These are phyloP conservation scores for Leucoagaricus sp. DNA, from an alignment of 1,284 basidiomycete genomes.

Conservation along the genomic window DNA sequence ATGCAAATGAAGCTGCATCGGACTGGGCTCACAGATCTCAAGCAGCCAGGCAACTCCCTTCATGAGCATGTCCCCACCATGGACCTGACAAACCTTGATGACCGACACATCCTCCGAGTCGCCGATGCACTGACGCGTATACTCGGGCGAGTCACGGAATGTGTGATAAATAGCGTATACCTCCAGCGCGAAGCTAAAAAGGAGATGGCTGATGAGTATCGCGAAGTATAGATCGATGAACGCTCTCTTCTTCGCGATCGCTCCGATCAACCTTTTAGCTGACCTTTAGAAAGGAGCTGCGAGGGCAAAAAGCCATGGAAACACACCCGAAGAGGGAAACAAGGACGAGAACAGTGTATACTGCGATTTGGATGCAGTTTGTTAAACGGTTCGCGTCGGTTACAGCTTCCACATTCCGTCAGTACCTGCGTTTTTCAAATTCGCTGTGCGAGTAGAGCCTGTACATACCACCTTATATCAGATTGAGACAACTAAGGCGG, in stretches of 20 bases:
- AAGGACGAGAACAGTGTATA: constrained; percentile 41
- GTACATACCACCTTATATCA: constrained; percentile 28
- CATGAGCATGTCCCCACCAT: constrained; percentile 37
- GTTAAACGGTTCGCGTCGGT: constrained; percentile 38
- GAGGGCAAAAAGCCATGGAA: not conserved
- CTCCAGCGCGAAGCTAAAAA: constrained; percentile 43
- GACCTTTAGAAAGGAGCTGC: constrained; percentile 5
- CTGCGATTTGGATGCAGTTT: constrained; percentile 37
- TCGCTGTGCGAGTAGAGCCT: not conserved
- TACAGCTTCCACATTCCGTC: constrained; percentile 5
- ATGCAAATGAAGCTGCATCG: not conserved
- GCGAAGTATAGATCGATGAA: constrained; percentile 40
- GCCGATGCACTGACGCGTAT: constrained; percentile 35
- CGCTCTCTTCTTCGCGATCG: constrained; percentile 35
- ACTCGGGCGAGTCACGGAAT: constrained; percentile 38
- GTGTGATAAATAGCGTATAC: constrained; percentile 41
- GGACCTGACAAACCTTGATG: constrained; percentile 34
- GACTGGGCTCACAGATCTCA: constrained; percentile 40
- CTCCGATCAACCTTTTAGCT: constrained; percentile 39
- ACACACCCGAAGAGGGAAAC: constrained; percentile 43
- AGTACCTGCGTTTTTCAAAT: not conserved
- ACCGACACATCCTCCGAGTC: constrained; percentile 27
- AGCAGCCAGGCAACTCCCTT: constrained; percentile 44
- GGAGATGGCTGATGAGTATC: constrained; percentile 38
- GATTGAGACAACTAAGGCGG: constrained; percentile 32